Evolutionary conservation across 495 filamentous ascomycete species (phyloP), one percentile per base, ranked within the genome.

Genomic region (Xylaria cubensis): DNA sequence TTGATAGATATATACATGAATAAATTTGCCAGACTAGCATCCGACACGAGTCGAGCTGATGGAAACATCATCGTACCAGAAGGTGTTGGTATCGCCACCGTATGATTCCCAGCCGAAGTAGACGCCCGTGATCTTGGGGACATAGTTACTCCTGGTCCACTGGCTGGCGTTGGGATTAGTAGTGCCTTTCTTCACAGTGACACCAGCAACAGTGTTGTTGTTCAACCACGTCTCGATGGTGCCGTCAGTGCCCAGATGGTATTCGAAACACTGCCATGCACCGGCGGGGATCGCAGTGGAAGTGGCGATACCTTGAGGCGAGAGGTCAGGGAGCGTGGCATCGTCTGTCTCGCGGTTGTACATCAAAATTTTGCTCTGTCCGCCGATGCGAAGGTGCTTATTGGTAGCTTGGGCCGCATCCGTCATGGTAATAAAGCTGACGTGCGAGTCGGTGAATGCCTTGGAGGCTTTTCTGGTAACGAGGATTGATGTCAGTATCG

Each of bases 81-180:
- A 86, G 34, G 87, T 89, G 75, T 89, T 88, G 24, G 81, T 77
- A 64, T 88, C 87, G 0, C 86, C 86, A 36, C 87, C 85, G 73
- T 89, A 89, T 12, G 83, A 85, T 80, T 89, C 87, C 87, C 87
- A 88, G 10, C 87, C 87, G 72, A 89, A 89, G 80, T 89, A 87
- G 71, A 89, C 77, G 61, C 67, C 87, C 8, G 85, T 83, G 70
- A 86, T 79, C 55, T 85, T 85, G 13, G 87, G 86, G 74, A 82
- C 84, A 74, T 79, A 74, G 61, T 42, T 72, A 75, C 81, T 84
- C 46, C 83, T 77, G 75, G 80, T 75, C 87, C 87, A 89, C 73
- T 84, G 83, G 7, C 75, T 82, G 50, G 84, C 86, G 68, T 89
- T 88, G 71, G 75, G 39, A 74, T 89, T 88, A 64, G 78, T 71